Evolutionary conservation across 164 flowering plant genomes (phyloP), one percentile per base, ranked within the genome.

Genomic region (Houttuynia cordata): DNA sequence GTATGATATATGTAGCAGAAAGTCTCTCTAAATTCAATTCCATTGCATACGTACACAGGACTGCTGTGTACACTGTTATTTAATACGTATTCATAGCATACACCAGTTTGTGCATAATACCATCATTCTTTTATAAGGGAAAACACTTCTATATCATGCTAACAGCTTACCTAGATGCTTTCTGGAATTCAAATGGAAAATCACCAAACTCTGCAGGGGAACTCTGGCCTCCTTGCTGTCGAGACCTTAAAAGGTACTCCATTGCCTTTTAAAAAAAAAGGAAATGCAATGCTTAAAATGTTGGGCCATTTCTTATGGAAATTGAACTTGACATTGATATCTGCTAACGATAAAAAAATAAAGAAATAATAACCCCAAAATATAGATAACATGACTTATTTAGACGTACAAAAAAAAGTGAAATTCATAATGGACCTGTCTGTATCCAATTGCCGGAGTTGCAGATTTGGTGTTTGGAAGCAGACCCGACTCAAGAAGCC

Each of bases 401-500:
- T 13, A 53, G 23, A 24, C 23, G 40, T 15, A 0, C 20, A 40
- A 41, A 39, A 20, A 42, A 24, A 58, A 21, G 7, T 1, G 39
- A 23, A 34, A 39, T 24, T 2, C 17, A 51, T 51, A 20, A 19
- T 53, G 64, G 80, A 92, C 98, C 64, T 92, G 96, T 80, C 94
- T 79, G 73, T 87, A 92, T 55, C 98, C 98, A 68, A 92, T 89
- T 64, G 98, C 96, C 57, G 90, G 79, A 67, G 96, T 83, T 60
- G 96, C 96, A 71, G 98, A 84, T 69, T 83, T 86, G 58, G 88
- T 76, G 73, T 92, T 89, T 56, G 98, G 96, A 72, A 79, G 84
- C 69, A 92, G 96, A 67, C 96, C 98, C 23, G 64, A 37, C 55
- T 92, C 91, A 63, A 92, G 90, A 77, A 92, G 96, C 78, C 85